Evolutionary conservation across 2,329 filamentous ascomycete species (phyloP).

Genomic region (Fusarium nanum): DNA sequence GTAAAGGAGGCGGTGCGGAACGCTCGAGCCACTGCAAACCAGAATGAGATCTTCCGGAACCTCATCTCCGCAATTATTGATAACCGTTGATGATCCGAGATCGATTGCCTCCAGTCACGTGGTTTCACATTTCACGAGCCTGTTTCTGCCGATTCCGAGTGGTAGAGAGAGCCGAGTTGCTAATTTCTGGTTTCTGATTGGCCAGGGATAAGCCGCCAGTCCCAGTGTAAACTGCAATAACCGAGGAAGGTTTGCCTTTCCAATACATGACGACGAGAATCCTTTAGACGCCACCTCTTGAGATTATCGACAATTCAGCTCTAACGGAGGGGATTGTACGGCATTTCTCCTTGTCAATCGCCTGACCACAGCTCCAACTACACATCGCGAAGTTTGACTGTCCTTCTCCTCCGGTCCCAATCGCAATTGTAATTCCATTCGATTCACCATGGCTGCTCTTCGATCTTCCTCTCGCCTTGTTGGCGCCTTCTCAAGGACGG

Average conservation of each 20-base stretch:
- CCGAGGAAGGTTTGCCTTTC: slow-evolving; percentile 49
- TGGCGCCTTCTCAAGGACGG: slow-evolving; percentile 57
- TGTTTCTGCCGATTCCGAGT: slow-evolving; percentile 41
- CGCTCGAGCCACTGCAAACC: slow-evolving; percentile 1
- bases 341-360: slow-evolving; percentile 46
- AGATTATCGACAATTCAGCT: slow-evolving; percentile 39
- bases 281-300: slow-evolving; percentile 40
- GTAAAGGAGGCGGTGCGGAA: slow-evolving; percentile 23
- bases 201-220: slow-evolving; percentile 16
- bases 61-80: slow-evolving; percentile 22
- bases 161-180: slow-evolving; percentile 46
- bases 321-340: slow-evolving; percentile 46
- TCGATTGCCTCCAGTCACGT: slow-evolving; percentile 26
- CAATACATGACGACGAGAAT: slow-evolving; percentile 47
- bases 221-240: slow-evolving; percentile 44
- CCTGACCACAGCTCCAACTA: slow-evolving; percentile 33
- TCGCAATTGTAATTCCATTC: slow-evolving; percentile 36
- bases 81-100: slow-evolving; percentile 35
- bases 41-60: slow-evolving; percentile 12
- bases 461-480: slow-evolving; percentile 68
- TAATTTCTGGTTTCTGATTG: slow-evolving; percentile 47
- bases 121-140: slow-evolving; percentile 45
- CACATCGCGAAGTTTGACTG: slow-evolving; percentile 42
- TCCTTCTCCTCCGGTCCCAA: slow-evolving; percentile 45
- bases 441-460: slow-evolving; percentile 67